Evolutionary conservation across 768 basidiomycete genomes (phyloP).

Genomic region (Psilocybe sp.): DNA sequence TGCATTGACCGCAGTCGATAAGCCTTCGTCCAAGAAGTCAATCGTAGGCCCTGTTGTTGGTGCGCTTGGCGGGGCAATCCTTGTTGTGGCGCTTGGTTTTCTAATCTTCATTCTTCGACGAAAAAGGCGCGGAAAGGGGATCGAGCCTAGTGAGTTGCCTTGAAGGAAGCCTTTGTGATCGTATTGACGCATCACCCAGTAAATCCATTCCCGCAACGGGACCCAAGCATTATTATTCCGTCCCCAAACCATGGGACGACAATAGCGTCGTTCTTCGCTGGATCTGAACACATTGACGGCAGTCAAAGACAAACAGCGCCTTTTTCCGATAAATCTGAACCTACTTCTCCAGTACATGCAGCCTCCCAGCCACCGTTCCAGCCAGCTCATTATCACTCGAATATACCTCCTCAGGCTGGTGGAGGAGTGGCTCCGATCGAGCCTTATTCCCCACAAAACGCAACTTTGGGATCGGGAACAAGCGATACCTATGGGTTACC

Average conservation of each 20-base stretch:
- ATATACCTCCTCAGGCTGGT: background rate
- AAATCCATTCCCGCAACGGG: slow-evolving; percentile 2
- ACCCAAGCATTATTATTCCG: background rate
- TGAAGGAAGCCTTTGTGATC: background rate
- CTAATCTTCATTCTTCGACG: background rate
- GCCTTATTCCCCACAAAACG: too few species aligned
- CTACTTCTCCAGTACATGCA: too few species aligned
- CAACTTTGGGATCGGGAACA: too few species aligned
- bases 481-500: background rate
- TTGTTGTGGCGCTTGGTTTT: background rate
- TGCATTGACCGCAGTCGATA: background rate
- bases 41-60: slow-evolving; percentile 1
- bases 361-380: background rate
- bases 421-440: too few species aligned
- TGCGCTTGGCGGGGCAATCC: background rate
- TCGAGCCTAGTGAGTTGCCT: slow-evolving; percentile 3
- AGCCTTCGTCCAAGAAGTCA: slow-evolving; percentile 1
- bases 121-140: background rate
- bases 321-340: too few species aligned
- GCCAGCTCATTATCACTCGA: background rate
- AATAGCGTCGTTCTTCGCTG: too few species aligned
- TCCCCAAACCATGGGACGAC: too few species aligned
- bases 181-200: background rate
- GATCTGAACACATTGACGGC: too few species aligned
- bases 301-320: too few species aligned